A percentile compares a stretch with the other conserved stretches of the same genome.
phyloP scores from a whole-genome alignment of 129 eudicot species.

The Flaveria ramosissima region DNA sequence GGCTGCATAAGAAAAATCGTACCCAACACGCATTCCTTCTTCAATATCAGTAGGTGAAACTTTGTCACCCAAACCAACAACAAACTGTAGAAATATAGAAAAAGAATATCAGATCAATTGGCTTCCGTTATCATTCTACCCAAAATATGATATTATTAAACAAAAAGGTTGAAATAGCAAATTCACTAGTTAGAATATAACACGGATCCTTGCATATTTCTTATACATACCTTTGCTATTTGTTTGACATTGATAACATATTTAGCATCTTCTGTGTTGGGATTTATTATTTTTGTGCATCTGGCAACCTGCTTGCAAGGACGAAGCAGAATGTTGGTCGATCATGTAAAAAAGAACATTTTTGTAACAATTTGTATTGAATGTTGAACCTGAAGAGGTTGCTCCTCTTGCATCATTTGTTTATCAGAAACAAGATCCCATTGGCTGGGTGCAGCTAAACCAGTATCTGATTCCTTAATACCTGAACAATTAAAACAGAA shows the following conservation, averaged over 20 bases:
- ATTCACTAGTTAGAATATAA: neutral
- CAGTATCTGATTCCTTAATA: constrained; percentile 97
- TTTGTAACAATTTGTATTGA: neutral
- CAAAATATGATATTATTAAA: no score
- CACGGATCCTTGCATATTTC: neutral
- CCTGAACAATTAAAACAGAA: constrained; percentile 43
- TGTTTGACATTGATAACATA: constrained; percentile 94
- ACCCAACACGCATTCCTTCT: constrained; percentile 99
- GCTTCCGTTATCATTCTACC: neutral
- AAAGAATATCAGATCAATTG: constrained; percentile 23
- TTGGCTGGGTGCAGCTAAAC: constrained; percentile 94
- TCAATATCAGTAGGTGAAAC: constrained; percentile 98
- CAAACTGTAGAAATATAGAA: constrained; percentile 60
- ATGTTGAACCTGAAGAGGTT: constrained; percentile 85
- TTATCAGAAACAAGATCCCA: constrained; percentile 98
- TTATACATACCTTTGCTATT: constrained; percentile 72
- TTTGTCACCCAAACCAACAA: constrained; percentile 94
- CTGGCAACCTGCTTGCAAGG: constrained; percentile 72
- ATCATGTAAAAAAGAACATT: neutral
- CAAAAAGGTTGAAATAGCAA: neutral
- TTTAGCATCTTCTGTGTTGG: constrained; percentile 96
- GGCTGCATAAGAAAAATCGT: constrained; percentile 8
- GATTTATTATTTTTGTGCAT: constrained; percentile 88
- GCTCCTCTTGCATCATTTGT: constrained; percentile 99
- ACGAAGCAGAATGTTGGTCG: neutral